These are phyloP conservation scores for Sporothrix inflata DNA, from an alignment of 2,329 filamentous ascomycete genomes.

Conservation along the genomic window DNA sequence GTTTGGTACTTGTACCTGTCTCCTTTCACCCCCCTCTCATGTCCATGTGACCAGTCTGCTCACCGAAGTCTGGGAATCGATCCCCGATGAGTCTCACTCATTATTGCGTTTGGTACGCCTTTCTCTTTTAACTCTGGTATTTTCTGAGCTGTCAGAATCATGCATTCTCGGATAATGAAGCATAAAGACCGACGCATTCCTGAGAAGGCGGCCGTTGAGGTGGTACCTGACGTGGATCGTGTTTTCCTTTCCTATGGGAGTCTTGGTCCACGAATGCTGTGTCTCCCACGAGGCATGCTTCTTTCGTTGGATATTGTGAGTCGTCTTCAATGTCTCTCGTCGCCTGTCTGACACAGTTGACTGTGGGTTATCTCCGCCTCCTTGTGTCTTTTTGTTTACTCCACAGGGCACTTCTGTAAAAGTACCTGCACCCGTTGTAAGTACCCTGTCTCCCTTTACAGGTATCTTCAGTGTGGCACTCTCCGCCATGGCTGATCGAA, in stretches of 20 bases:
- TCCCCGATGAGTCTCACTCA: background rate
- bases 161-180: too few species aligned
- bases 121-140: too few species aligned
- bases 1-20: background rate
- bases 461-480: background rate
- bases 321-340: too few species aligned
- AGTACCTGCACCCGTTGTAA: too few species aligned
- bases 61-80: constrained; percentile 12
- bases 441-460: too few species aligned
- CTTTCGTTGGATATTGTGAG: background rate
- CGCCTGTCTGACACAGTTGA: background rate
- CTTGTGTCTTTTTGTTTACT: background rate
- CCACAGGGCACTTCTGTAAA: background rate
- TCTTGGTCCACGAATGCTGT: background rate
- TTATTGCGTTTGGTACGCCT: background rate
- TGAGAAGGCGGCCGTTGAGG: too few species aligned
- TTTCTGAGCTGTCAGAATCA: too few species aligned
- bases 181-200: too few species aligned
- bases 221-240: too few species aligned
- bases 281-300: background rate
- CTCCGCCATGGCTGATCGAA: constrained; percentile 7
- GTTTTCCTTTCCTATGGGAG: too few species aligned
- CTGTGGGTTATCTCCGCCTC: constrained; percentile 13
- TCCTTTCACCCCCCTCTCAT: background rate
- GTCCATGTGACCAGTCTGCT: background rate